Percentiles rank a stretch among this genome's conserved stretches.
These are phyloP conservation scores for Phlyctochytrium bullatum DNA, from an alignment of 192 early-diverging fungal genomes.

Conservation along the genomic window DNA sequence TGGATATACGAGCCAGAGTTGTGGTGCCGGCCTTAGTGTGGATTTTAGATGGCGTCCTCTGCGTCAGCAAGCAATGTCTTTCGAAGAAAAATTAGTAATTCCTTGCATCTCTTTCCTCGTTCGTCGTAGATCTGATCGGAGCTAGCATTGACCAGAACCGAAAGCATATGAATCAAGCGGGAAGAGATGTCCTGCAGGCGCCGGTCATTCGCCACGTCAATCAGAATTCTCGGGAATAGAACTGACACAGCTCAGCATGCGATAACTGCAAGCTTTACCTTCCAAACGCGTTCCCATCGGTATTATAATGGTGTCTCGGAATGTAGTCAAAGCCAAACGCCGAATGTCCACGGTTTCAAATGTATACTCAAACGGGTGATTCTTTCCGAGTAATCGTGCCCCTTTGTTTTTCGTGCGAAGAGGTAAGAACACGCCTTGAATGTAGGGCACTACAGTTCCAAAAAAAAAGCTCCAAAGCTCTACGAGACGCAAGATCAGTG, in stretches of 20 bases:
- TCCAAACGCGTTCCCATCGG: constrained; percentile 59
- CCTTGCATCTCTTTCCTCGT: not conserved
- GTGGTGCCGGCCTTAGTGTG: no score
- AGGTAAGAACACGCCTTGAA: constrained; percentile 85
- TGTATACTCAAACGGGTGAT: constrained; percentile 27
- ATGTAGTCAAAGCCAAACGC: constrained; percentile 58
- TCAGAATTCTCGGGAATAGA: constrained; percentile 60
- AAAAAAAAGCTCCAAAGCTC: constrained; percentile 81
- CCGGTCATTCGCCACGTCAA: constrained; percentile 62
- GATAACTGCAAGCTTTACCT: constrained; percentile 44
- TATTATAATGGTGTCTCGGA: constrained; percentile 66
- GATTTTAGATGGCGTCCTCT: not conserved
- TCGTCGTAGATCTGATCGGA: not conserved
- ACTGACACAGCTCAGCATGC: constrained; percentile 39
- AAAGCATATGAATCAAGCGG: constrained; percentile 72
- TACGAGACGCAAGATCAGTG: constrained; percentile 62
- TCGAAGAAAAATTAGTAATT: not conserved
- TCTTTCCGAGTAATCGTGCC: constrained; percentile 17
- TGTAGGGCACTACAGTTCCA: constrained; percentile 77
- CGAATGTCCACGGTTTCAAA: constrained; percentile 52
- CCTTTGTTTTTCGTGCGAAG: constrained; percentile 27
- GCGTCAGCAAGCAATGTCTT: not conserved
- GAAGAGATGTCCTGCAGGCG: constrained; percentile 63
- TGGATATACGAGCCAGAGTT: no score
- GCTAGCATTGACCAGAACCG: constrained; percentile 33